A percentile compares a stretch with the other conserved stretches of the same genome.
phyloP scores from a whole-genome alignment of 768 basidiomycete species.

The Pilatotrama ljubarskyi region DNA sequence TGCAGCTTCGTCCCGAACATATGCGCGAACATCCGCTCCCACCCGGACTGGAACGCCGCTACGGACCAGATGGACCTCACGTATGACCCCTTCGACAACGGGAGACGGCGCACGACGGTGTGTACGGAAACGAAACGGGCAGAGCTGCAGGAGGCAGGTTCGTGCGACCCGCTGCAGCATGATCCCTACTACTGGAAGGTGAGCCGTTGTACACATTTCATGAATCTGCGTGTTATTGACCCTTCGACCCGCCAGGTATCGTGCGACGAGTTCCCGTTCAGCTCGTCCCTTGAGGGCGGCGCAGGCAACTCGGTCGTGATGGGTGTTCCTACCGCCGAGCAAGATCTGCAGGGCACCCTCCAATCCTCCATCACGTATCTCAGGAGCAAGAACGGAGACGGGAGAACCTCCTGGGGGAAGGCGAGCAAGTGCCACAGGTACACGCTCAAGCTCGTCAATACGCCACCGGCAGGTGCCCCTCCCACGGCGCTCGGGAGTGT shows the following conservation, averaged over 20 bases:
- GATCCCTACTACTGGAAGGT: slow-evolving; percentile 6
- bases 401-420: neutral
- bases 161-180: slow-evolving; percentile 5
- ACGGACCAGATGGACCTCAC: slow-evolving; percentile 2
- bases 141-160: neutral
- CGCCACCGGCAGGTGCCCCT: neutral
- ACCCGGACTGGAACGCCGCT: neutral
- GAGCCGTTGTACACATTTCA: neutral
- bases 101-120: neutral
- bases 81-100: slow-evolving; percentile 1
- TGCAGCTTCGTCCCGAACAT: slow-evolving; percentile 6
- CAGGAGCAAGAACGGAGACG: neutral
- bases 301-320: neutral
- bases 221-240: too few species aligned
- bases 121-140: neutral
- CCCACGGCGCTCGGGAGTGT: neutral
- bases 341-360: neutral
- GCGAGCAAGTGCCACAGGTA: slow-evolving; percentile 5
- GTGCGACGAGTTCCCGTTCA: slow-evolving; percentile 15
- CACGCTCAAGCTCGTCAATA: neutral
- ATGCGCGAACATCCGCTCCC: slow-evolving; percentile 6
- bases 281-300: slow-evolving; percentile 1
- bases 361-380: slow-evolving; percentile 1
- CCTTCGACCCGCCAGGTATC: neutral
- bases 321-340: slow-evolving; percentile 2